A percentile compares a stretch with the other conserved stretches of the same genome.
phyloP scores from a whole-genome alignment of 2,329 filamentous ascomycete species.

The Ciborinia camelliae region DNA sequence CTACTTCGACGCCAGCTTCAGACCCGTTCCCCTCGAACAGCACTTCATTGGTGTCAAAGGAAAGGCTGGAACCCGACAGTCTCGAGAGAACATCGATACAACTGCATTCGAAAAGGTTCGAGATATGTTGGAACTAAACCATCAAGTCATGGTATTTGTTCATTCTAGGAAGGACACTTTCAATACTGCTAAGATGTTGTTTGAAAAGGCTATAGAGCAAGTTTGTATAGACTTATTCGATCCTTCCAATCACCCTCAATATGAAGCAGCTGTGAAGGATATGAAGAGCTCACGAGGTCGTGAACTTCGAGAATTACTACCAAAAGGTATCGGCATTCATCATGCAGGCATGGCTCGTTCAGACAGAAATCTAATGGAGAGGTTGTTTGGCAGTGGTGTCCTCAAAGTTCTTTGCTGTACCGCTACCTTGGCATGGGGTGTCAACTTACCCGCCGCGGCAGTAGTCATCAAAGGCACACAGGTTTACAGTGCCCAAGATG shows the following conservation, averaged over 20 bases:
- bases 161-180: conserved; percentile 95
- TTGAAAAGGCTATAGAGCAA: conserved; percentile 81
- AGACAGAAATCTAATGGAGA: conserved; percentile 93
- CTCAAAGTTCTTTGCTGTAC: conserved; percentile 98
- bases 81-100: conserved; percentile 82
- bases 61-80: conserved; percentile 75
- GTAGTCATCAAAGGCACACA: conserved; percentile 75
- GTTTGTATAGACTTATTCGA: conserved; percentile 79
- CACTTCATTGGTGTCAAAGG: conserved; percentile 97
- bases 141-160: conserved; percentile 99
- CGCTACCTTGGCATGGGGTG: conserved; percentile 95
- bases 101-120: conserved; percentile 91
- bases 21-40: conserved; percentile 92
- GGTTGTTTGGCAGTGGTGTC: conserved; percentile 86
- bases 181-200: conserved; percentile 78
- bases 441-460: conserved; percentile 93
- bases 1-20: conserved; percentile 95
- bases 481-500: conserved; percentile 92
- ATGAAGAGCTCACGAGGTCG: conserved; percentile 81
- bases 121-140: conserved; percentile 86
- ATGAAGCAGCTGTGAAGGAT: conserved; percentile 74
- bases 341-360: conserved; percentile 95
- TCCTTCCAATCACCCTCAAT: conserved; percentile 72
- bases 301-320: conserved; percentile 83
- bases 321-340: conserved; percentile 90